phyloP scores from a whole-genome alignment of 257 asterid species.

The Solanum neorickii region DNA sequence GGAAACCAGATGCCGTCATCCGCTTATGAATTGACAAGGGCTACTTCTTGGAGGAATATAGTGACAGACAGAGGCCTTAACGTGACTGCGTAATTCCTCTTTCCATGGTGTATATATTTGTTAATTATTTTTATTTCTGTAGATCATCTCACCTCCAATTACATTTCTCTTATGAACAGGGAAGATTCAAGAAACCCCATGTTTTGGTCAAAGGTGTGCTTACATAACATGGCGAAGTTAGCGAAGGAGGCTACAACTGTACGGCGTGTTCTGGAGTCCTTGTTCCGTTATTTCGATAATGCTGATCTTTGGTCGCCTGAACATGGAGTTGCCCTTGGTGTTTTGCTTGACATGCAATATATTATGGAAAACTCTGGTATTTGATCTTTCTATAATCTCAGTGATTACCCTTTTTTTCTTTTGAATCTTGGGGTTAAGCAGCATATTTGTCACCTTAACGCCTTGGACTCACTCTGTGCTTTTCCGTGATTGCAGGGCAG shows the following conservation, averaged over 20 bases:
- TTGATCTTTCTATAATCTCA: background rate
- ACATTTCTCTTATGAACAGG: constrained; percentile 31
- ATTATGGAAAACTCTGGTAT: constrained; percentile 53
- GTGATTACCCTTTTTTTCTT: background rate
- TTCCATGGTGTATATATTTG: constrained; percentile 4
- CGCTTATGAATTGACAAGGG: constrained; percentile 37
- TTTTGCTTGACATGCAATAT: constrained; percentile 62
- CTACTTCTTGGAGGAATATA: constrained; percentile 57
- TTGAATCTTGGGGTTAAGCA: background rate
- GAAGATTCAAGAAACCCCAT: constrained; percentile 45
- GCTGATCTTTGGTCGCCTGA: constrained; percentile 60
- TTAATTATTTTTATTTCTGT: constrained; percentile 2
- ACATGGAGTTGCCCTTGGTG: constrained; percentile 51
- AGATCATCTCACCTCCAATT: constrained; percentile 11
- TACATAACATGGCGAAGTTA: constrained; percentile 68
- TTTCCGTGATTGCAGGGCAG: constrained; percentile 36
- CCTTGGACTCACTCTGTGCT: background rate
- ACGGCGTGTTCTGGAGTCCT: constrained; percentile 64
- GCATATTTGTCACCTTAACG: constrained; percentile 5
- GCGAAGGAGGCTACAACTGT: constrained; percentile 66
- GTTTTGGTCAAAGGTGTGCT: constrained; percentile 70
- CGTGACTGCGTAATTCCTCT: constrained; percentile 35
- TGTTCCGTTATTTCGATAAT: constrained; percentile 58
- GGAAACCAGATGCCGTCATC: constrained; percentile 21
- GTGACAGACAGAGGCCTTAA: constrained; percentile 46